phyloP scores from a whole-genome alignment of 352 stramenopile species.

The Stramenopiles sp. region DNA sequence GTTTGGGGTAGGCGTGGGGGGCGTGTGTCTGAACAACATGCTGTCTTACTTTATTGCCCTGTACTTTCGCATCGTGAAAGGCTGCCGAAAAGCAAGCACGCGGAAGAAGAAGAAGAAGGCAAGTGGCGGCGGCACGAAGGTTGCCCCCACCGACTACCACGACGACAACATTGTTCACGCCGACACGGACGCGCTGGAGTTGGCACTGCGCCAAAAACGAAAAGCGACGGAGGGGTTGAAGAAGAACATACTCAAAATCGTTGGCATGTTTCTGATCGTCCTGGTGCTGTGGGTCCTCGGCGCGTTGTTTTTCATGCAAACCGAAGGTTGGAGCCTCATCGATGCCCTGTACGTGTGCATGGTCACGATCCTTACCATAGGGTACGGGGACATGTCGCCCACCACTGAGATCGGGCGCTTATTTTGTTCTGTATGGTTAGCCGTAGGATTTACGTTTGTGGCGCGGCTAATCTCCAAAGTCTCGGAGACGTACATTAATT shows the following conservation, averaged over 20 bases:
- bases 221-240: background rate
- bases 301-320: background rate
- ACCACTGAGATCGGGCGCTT: background rate
- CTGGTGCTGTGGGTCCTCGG: background rate
- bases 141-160: background rate
- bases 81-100: background rate
- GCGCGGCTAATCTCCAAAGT: background rate
- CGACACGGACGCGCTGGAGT: background rate
- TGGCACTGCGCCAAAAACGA: too few relatives aligned
- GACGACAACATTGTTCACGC: background rate
- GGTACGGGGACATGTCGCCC: slow-evolving; percentile 3
- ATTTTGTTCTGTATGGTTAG: slow-evolving; percentile 2
- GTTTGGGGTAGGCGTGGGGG: background rate
- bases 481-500: background rate
- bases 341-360: background rate
- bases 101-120: background rate
- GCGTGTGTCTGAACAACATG: slow-evolving; percentile 8
- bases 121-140: background rate
- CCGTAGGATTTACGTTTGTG: slow-evolving; percentile 6
- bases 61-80: background rate
- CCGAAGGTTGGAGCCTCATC: slow-evolving; percentile 3
- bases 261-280: background rate
- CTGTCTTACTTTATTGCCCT: slow-evolving; percentile 2
- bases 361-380: background rate
- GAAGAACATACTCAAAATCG: background rate